phyloP scores from a whole-genome alignment of 208 protist species.

The Tritrichomonas musculus region DNA sequence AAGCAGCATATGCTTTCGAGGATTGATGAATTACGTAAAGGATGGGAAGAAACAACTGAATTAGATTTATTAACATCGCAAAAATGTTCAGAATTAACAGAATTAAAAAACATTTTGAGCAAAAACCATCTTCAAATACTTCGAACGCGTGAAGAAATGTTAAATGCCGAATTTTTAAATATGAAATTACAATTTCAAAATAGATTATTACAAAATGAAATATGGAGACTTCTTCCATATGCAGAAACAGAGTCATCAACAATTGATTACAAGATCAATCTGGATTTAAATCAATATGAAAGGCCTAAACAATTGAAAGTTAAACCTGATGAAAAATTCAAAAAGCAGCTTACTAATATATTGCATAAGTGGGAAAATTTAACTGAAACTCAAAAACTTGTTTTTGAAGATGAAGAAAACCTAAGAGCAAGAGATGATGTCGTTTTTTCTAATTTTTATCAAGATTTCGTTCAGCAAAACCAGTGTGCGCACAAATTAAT shows the following conservation, averaged over 20 bases:
- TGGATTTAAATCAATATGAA: neutral
- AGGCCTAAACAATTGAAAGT: neutral
- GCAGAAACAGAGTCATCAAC: neutral
- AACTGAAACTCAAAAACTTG: neutral
- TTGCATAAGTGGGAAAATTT: neutral
- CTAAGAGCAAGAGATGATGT: neutral
- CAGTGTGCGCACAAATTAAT: neutral
- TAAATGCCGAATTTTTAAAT: neutral
- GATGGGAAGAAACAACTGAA: neutral
- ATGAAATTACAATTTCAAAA: neutral
- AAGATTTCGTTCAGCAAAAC: neutral
- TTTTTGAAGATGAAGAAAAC: neutral
- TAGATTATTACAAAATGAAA: neutral
- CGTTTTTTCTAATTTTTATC: neutral
- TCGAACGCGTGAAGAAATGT: neutral
- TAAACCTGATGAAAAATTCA: neutral
- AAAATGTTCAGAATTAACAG: neutral
- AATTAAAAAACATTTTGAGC: neutral
- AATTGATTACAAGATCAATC: neutral
- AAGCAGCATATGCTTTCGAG: neutral
- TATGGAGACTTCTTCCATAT: neutral
- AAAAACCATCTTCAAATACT: conserved; percentile 4
- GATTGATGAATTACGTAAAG: neutral
- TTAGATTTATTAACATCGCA: neutral
- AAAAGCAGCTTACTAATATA: neutral